phyloP scores from a whole-genome alignment of 768 basidiomycete genomes.

The Hortiboletus campestris region DNA sequence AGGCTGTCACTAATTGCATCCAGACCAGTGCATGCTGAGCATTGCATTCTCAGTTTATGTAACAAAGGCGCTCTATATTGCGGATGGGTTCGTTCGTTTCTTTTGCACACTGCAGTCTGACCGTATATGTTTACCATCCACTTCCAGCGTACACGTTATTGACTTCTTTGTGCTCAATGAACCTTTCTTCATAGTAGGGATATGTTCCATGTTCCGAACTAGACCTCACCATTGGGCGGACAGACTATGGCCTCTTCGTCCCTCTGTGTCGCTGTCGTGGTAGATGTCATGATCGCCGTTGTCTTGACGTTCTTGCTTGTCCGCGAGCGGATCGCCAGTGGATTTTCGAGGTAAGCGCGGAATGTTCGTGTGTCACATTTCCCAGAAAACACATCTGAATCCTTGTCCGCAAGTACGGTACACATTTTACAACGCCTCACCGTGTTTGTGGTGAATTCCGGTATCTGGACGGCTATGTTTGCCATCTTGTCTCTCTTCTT shows the following conservation, averaged over 20 bases:
- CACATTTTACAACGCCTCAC: conserved; percentile 8
- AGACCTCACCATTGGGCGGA: neutral
- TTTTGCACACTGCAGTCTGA: neutral
- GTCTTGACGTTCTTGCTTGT: conserved; percentile 7
- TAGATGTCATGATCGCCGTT: conserved; percentile 7
- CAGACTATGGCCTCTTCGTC: neutral
- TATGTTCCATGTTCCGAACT: neutral
- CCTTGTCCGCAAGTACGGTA: neutral
- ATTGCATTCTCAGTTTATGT: conserved; percentile 1
- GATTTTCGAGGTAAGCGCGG: neutral
- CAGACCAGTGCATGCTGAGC: neutral
- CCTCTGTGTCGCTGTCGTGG: neutral
- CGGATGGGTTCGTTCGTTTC: conserved; percentile 5
- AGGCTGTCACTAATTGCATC: neutral
- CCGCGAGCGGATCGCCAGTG: neutral
- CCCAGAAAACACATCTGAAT: neutral
- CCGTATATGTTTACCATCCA: neutral
- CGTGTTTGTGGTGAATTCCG: conserved; percentile 12
- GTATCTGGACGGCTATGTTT: conserved; percentile 49
- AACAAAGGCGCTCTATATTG: neutral
- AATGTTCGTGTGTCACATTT: too few relatives aligned
- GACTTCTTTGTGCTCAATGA: neutral
- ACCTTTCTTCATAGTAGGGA: neutral
- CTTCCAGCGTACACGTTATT: neutral
- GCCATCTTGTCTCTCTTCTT: conserved; percentile 44